Evolutionary conservation across 495 filamentous ascomycete genomes (phyloP), one percentile per base, ranked within the genome.

Genomic region (Penicillium psychrofluorescens): DNA sequence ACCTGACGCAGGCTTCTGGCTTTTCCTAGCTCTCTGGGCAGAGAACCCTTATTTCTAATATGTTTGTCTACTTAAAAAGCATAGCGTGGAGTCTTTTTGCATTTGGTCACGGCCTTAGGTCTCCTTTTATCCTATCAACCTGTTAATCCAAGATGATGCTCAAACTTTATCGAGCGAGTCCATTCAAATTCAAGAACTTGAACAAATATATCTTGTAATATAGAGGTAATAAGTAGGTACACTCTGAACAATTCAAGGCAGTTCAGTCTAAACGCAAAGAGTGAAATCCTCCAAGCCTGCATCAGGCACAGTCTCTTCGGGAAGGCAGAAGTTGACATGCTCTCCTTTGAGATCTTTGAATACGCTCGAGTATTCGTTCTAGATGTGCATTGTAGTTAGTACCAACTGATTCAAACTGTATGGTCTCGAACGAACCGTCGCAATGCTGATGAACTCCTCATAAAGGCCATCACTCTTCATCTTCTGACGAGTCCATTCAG

Each of bases 381-480:
- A 40, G 50, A 11, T 6, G 22, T 22, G 22, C 22, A 22, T 22
- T 2, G 10, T 15, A 14, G 11, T 8, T 30, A 28, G n/a, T 11
- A 35, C 22, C 22, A 8, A 8, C 10, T 10, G 8, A 6, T 13
- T 11, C 1, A 14, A 16, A 9, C 12, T 7, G 15, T 9, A 9
- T 5, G 22, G 4, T 12, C 10, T 15, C 7, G 15, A 14, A 29
- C 37, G 7, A 12, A 50, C 47, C 41, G 29, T 34, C 11, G 41
- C 34, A 29, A 29, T 14, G 15, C 29, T 35, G 27, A 50, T 34
- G 15, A 50, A 50, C 27, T 56, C 49, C 11, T 51, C 31, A 37
- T 64, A 64, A 10, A 67, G 45, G 9, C 49, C 48, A 10, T 67
- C 63, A 8, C 29, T 37, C 50, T 63, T 57, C 57, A 67, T 67